Conservation (phyloP, 2,329 filamentous ascomycete species). For the Colletotrichum tropicicola region DNA sequence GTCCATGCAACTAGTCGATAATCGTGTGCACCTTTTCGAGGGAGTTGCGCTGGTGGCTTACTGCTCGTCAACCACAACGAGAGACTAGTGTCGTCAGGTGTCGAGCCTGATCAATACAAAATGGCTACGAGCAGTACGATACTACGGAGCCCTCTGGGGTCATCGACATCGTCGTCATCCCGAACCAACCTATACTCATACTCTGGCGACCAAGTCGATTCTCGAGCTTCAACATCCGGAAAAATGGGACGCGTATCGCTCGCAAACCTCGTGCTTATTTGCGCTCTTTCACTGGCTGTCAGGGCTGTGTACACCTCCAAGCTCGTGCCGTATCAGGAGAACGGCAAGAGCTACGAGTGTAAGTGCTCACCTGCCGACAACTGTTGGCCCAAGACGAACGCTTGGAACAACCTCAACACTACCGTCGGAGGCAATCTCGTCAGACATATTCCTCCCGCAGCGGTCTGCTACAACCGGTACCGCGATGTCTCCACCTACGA, state of each 20-base stretch:
- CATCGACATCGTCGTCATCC: neutral
- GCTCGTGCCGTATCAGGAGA: conserved; percentile 13
- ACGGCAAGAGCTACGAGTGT: conserved; percentile 38
- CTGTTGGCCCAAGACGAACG: conserved; percentile 55
- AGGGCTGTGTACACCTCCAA: neutral
- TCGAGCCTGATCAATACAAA: conserved; percentile 2
- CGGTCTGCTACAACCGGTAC: conserved; percentile 49
- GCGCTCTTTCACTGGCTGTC: neutral
- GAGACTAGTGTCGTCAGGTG: neutral
- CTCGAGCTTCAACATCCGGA: neutral
- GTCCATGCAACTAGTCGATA: conserved; percentile 16
- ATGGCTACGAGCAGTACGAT: conserved; percentile 13
- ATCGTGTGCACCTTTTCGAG: neutral
- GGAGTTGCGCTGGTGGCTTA: conserved; percentile 4
- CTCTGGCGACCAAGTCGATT: neutral
- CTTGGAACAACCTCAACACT: conserved; percentile 56
- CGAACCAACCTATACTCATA: neutral
- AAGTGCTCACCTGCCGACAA: conserved; percentile 57
- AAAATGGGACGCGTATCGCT: conserved; percentile 13
- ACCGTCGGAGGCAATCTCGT: conserved; percentile 58
- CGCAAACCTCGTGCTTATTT: neutral
- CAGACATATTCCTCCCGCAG: conserved; percentile 55
- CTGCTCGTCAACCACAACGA: neutral
- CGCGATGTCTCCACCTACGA: conserved; percentile 43
- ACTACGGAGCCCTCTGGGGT: neutral